A percentile compares a stretch with the other conserved stretches of the same genome.
Evolutionary conservation across 805 yeast species (phyloP).

Genomic region (Torulaspora delbrueckii): DNA sequence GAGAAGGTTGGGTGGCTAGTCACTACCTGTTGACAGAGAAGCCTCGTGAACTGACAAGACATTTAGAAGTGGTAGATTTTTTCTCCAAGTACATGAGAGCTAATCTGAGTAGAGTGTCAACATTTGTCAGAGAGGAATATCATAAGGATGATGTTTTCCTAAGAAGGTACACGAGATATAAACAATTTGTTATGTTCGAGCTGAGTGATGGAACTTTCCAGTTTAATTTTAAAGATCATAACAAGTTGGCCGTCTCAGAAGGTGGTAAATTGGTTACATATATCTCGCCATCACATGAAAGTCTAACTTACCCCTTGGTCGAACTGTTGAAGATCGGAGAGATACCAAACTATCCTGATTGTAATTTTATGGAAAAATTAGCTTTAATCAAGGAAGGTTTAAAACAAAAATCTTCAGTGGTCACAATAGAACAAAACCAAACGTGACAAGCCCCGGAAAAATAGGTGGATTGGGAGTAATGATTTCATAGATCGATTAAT

Average conservation of each 20-base stretch:
- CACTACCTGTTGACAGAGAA: slow-evolving; percentile 41
- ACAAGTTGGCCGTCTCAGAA: slow-evolving; percentile 75
- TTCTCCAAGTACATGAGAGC: slow-evolving; percentile 91
- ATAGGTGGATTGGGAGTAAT: background rate
- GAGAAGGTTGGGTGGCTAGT: slow-evolving; percentile 51
- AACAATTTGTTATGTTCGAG: slow-evolving; percentile 84
- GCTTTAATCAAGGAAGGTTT: slow-evolving; percentile 64
- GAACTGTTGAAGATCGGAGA: slow-evolving; percentile 45
- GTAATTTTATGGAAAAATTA: slow-evolving; percentile 44
- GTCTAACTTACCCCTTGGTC: slow-evolving; percentile 57
- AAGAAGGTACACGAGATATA: slow-evolving; percentile 75
- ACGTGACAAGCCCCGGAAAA: background rate
- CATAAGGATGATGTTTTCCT: slow-evolving; percentile 67
- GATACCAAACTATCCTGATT: slow-evolving; percentile 44
- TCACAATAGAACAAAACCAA: slow-evolving; percentile 24
- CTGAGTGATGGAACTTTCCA: slow-evolving; percentile 89
- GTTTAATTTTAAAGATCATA: slow-evolving; percentile 93
- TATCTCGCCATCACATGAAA: slow-evolving; percentile 69
- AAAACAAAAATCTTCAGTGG: slow-evolving; percentile 34
- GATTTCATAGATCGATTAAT: slow-evolving; percentile 6
- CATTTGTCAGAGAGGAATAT: slow-evolving; percentile 45
- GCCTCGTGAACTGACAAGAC: slow-evolving; percentile 54
- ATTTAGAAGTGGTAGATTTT: slow-evolving; percentile 79
- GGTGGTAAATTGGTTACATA: slow-evolving; percentile 74
- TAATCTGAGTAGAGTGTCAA: slow-evolving; percentile 73